Evolutionary conservation across 495 filamentous ascomycete species (phyloP).

Genomic region (Bacidia rubella): DNA sequence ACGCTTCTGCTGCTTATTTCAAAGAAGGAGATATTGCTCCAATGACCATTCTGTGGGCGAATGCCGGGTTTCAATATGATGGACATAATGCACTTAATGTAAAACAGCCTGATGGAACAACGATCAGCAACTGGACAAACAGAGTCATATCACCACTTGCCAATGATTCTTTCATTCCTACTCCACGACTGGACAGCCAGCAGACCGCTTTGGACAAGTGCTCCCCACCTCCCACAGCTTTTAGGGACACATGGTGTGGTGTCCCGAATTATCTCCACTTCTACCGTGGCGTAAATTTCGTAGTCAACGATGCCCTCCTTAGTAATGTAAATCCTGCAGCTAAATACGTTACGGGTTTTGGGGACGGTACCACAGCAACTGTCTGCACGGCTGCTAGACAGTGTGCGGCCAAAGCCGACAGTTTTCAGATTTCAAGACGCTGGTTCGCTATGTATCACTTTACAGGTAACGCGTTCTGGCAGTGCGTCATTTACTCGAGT

Average conservation of each 20-base stretch:
- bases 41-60: not conserved
- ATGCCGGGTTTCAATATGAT: not conserved
- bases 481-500: not conserved
- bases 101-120: not conserved
- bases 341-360: not conserved
- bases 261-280: not conserved
- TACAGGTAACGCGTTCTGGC: not conserved
- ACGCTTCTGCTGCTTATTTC: not conserved
- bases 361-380: not conserved
- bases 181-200: not conserved
- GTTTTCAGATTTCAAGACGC: not conserved
- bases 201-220: not conserved
- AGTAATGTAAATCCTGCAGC: not conserved
- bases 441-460: not conserved
- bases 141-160: not conserved
- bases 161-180: not conserved
- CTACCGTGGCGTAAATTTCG: not conserved
- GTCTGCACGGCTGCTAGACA: not conserved
- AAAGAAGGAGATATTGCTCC: not conserved
- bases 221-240: not conserved
- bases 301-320: not conserved
- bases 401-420: not conserved
- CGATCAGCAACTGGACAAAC: not conserved
- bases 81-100: not conserved
- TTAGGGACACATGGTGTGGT: not conserved